Evolutionary conservation across 1,284 basidiomycete species (phyloP), one percentile per base, ranked within the genome.

Genomic region (Irpex sp.): DNA sequence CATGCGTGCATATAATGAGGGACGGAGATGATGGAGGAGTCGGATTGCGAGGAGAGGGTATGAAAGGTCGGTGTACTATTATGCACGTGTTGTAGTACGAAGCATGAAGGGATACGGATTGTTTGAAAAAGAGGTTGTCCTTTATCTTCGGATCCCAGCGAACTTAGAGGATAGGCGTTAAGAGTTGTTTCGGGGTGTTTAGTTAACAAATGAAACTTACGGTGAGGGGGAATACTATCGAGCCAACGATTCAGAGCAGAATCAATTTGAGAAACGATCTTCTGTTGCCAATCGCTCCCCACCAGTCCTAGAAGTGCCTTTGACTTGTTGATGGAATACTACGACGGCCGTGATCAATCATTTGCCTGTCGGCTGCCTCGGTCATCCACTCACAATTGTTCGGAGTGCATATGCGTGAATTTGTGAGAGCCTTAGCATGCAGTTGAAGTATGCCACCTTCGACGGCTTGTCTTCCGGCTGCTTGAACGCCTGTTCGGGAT

Each of bases 201-300:
- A 33, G 4, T n/a, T 8, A 39, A 26, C 5, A 58, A 26, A 60
- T n/a, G 5, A 43, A 11, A 63, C 58, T n/a, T 19, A 80, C 70
- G 77, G 62, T 81, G 79, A 62, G 78, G 77, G 0, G 84, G 83
- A 0, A 85, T 77, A 3, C 74, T 68, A 63, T 85, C 82, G 5
- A 83, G 76, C 84, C 84, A 86, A 9, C 79, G 74, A 68, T 85
- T 85, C 55, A 86, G 73, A n/a, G 79, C 78, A 21, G 81, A 83
- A 67, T 83, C 82, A 57, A 84, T 73, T 66, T 83, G 81, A 50
- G 81, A 77, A 7, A 82, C 78, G 53, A 80, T 78, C 11, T 78
- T 76, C 43, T 81, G 77, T 64, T 83, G 81, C 65, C 77, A 78
- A 17, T 77, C 72, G 4, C 73, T 69, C 39, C 82, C 81, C 3